Evolutionary conservation across 331 rosid species (phyloP).

Genomic region (Spiraea crenata): DNA sequence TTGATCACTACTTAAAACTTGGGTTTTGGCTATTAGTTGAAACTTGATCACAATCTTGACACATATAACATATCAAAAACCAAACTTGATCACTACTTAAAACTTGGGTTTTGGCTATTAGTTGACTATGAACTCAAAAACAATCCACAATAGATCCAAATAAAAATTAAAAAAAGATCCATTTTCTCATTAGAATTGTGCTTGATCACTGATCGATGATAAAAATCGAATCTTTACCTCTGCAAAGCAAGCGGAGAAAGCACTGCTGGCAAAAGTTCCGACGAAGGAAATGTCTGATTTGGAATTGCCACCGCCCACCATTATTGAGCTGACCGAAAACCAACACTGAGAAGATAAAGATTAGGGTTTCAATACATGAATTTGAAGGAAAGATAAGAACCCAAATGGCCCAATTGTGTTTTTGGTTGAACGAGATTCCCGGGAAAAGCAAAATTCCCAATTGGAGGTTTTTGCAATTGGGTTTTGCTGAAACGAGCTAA

Average conservation of each 20-base stretch:
- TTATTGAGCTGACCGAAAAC: too few species aligned
- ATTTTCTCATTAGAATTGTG: not conserved
- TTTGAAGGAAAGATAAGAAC: not conserved
- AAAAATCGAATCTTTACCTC: constrained; percentile 53
- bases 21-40: too few species aligned
- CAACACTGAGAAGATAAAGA: too few species aligned
- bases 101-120: not conserved
- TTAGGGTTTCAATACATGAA: not conserved
- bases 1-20: too few species aligned
- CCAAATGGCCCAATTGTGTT: not conserved
- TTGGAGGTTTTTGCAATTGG: constrained; percentile 19
- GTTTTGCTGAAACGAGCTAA: not conserved
- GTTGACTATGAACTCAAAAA: constrained; percentile 1
- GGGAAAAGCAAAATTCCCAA: constrained; percentile 22
- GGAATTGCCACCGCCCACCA: constrained; percentile 47
- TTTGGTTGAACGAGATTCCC: constrained; percentile 19
- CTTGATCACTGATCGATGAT: not conserved
- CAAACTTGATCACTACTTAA: not conserved
- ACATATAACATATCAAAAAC: not conserved
- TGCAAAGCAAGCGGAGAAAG: constrained; percentile 73
- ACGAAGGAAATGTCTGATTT: constrained; percentile 71
- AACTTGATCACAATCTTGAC: not conserved
- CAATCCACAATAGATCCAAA: not conserved
- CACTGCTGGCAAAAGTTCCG: constrained; percentile 63
- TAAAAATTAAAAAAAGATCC: not conserved